Base-by-base conservation (phyloP, 257 asterid genomes). In the Cordia subcordata region DNA sequence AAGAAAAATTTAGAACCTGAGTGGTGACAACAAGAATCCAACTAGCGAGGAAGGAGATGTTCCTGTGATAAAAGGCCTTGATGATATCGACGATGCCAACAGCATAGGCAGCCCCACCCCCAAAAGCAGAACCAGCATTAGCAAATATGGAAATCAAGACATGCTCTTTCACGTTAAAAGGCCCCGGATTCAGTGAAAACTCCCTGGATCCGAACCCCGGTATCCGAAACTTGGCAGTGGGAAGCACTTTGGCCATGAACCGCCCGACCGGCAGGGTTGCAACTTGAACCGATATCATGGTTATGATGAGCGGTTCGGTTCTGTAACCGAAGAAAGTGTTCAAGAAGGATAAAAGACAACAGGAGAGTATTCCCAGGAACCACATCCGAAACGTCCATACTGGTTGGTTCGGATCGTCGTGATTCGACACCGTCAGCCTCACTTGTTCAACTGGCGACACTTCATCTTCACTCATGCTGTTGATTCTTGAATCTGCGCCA, bases 301-400 rank as follows among this genome's bases (percentile, higher is more conserved):
- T 72, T 54, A 86, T 77, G 15, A 46, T 1, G 19, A 86, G 67
- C 0, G 88, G 83, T 35, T 86, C 78, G 0, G 64, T 46, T 15
- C 91, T 50, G 67, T 81, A 83, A 37, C 76, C 61, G 79, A 83
- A 86, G 62, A 86, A 86, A 0, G 88, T 81, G 61, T 86, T 83
- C 64, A 77, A 63, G 27, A 75, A 79, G 10, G 92, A 81, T 5
- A 86, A 64, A 3, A 75, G 46, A 18, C 35, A 66, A 57, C 92
- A 86, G 0, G 92, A 86, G 0, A 81, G 0, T 0, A 67, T 0
- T 19, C 92, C 92, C 0, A 83, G 58, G 20, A 74, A 65, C 92
- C 92, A 86, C 88, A 86, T 79, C 8, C 95, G 79, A 11, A 86
- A 83, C 1, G 95, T 86, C 92, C 88, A 86, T 0, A 86, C 85